Evolutionary conservation across 2,329 filamentous ascomycete species (phyloP).

Genomic region (Ceratocystiopsis sp.): DNA sequence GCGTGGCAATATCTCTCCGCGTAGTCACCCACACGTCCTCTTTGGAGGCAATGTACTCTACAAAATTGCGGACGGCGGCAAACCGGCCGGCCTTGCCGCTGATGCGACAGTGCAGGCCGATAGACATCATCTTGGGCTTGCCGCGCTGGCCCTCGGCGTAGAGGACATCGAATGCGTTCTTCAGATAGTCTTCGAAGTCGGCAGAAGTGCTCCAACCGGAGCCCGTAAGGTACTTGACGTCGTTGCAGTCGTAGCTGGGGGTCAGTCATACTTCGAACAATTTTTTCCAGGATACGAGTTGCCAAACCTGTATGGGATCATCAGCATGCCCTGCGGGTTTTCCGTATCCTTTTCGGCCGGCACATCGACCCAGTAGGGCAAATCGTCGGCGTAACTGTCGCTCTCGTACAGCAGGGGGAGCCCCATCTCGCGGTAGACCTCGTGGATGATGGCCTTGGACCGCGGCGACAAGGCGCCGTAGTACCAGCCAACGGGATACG

Average conservation of each 20-base stretch:
- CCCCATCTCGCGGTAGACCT: slow-evolving; percentile 6
- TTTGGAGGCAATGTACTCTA: slow-evolving; percentile 34
- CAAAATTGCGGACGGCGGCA: slow-evolving; percentile 31
- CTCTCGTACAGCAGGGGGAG: slow-evolving; percentile 6
- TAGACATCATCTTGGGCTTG: slow-evolving; percentile 39
- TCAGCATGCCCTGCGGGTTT: slow-evolving; percentile 7
- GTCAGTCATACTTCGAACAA: no score
- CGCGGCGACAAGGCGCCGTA: slow-evolving; percentile 8
- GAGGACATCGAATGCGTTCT: slow-evolving; percentile 34
- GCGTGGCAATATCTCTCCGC: slow-evolving; percentile 29
- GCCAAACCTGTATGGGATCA: slow-evolving; percentile 8
- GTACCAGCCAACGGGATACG: slow-evolving; percentile 9
- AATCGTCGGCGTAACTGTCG: slow-evolving; percentile 10
- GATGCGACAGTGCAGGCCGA: slow-evolving; percentile 34
- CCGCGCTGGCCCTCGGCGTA: slow-evolving; percentile 32
- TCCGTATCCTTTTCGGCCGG: slow-evolving; percentile 5
- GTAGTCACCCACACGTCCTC: slow-evolving; percentile 37
- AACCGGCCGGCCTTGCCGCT: slow-evolving; percentile 34
- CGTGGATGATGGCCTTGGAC: slow-evolving; percentile 6
- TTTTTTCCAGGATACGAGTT: no score
- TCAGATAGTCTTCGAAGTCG: slow-evolving; percentile 28
- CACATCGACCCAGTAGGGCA: slow-evolving; percentile 11
- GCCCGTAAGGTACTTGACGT: slow-evolving; percentile 14
- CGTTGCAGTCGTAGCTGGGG: slow-evolving; percentile 8
- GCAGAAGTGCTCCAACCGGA: slow-evolving; percentile 25